Conservation (phyloP, 352 stramenopile species). For the Globisporangium echinulatum region DNA sequence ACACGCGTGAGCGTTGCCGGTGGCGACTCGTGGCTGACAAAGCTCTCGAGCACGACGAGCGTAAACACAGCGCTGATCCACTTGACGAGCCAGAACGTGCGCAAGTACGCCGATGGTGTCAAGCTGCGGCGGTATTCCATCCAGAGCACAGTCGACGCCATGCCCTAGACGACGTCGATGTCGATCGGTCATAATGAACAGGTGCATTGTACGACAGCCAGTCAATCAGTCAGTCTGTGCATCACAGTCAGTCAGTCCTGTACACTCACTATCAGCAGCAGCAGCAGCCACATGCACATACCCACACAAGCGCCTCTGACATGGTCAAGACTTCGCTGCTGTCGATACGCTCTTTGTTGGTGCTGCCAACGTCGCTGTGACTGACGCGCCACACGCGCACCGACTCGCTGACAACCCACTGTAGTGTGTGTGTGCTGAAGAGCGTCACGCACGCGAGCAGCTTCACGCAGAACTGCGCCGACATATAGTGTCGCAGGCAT, state of each 20-base stretch:
- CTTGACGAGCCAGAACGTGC: slow-evolving; percentile 54
- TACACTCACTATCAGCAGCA: no score
- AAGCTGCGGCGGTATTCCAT: slow-evolving; percentile 69
- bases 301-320: slow-evolving; percentile 58
- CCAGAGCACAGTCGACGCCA: slow-evolving; percentile 49
- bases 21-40: slow-evolving; percentile 1
- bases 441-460: slow-evolving; percentile 38
- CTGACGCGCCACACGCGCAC: slow-evolving; percentile 17
- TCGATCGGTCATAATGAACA: no score
- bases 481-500: not conserved
- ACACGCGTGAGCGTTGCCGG: slow-evolving; percentile 13
- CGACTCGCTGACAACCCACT: slow-evolving; percentile 41
- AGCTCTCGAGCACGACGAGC: slow-evolving; percentile 32
- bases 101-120: slow-evolving; percentile 46
- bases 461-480: slow-evolving; percentile 53
- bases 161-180: slow-evolving; percentile 18
- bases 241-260: no score
- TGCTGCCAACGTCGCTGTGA: slow-evolving; percentile 7
- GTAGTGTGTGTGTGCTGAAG: slow-evolving; percentile 37
- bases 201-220: not conserved
- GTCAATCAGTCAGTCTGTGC: not conserved
- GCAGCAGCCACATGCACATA: slow-evolving; percentile 10
- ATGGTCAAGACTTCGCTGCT: slow-evolving; percentile 34
- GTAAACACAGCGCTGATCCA: slow-evolving; percentile 44
- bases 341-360: slow-evolving; percentile 15